Evolutionary conservation across 164 flowering plant genomes (phyloP).

Genomic region (Warburgia ugandensis): DNA sequence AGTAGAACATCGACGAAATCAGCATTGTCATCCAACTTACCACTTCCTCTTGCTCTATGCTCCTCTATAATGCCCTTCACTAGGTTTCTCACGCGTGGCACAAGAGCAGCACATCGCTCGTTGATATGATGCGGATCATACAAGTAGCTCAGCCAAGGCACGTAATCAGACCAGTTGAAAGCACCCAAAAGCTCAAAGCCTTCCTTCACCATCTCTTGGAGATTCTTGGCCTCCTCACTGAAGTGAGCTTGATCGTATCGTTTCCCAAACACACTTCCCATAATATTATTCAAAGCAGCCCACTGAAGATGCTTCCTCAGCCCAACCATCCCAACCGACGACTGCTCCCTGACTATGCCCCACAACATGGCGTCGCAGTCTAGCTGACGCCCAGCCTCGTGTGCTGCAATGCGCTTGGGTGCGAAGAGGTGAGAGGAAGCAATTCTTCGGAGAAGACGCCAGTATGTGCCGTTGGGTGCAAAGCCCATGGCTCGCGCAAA

Average conservation of each 20-base stretch:
- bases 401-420: conserved; percentile 43
- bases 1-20: conserved; percentile 60
- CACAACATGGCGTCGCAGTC: conserved; percentile 40
- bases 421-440: conserved; percentile 59
- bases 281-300: conserved; percentile 56
- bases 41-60: neutral
- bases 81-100: conserved; percentile 43
- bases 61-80: conserved; percentile 44
- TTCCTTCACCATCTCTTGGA: conserved; percentile 53
- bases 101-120: conserved; percentile 40
- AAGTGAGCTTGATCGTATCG: conserved; percentile 21
- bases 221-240: conserved; percentile 21
- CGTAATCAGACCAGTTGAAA: conserved; percentile 67
- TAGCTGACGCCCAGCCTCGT: conserved; percentile 34
- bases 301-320: conserved; percentile 40
- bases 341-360: conserved; percentile 23
- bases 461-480: conserved; percentile 63
- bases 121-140: conserved; percentile 40
- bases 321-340: conserved; percentile 20
- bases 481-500: conserved; percentile 78
- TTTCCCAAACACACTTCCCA: conserved; percentile 62
- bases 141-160: conserved; percentile 49
- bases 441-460: conserved; percentile 59
- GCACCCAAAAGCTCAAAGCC: conserved; percentile 76
- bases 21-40: conserved; percentile 9